Conservation (phyloP, 306 rosid genomes). For the Prunus kanzakura region DNA sequence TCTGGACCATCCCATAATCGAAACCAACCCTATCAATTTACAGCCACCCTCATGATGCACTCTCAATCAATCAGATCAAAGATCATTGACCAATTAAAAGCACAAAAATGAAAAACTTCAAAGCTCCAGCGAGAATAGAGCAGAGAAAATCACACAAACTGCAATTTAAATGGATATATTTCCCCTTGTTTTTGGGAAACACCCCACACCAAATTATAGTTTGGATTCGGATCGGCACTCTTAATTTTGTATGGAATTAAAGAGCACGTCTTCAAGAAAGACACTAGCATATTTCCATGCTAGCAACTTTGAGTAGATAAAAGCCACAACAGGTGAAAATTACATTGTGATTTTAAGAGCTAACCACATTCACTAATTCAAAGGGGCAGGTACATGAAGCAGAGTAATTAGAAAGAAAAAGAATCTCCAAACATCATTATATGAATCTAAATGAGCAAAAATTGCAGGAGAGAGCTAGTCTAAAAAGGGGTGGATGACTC, state of each 20-base stretch:
- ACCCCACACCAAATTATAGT: neutral
- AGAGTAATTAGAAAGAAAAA: neutral
- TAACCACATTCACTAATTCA: constrained; percentile 37
- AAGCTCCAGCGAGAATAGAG: no score
- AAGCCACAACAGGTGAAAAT: constrained; percentile 22
- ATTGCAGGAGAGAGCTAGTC: neutral
- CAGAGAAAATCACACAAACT: no score
- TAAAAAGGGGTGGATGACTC: constrained; percentile 19
- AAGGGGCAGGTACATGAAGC: constrained; percentile 7
- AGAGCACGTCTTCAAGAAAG: neutral
- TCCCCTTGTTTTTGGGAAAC: neutral
- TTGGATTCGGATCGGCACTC: no score
- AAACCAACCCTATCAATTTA: no score
- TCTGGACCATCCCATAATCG: no score
- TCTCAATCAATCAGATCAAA: no score
- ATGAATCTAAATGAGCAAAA: constrained; percentile 13
- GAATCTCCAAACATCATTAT: constrained; percentile 17
- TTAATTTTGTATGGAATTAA: neutral
- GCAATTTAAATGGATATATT: no score
- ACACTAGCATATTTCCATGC: neutral
- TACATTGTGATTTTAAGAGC: constrained; percentile 30
- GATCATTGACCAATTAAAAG: no score
- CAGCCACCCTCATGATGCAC: no score
- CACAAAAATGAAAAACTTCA: no score
- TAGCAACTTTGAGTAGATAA: constrained; percentile 2